Evolutionary conservation across 345 rosid species (phyloP), one percentile per base, ranked within the genome.

Genomic region (Citrus australasica): DNA sequence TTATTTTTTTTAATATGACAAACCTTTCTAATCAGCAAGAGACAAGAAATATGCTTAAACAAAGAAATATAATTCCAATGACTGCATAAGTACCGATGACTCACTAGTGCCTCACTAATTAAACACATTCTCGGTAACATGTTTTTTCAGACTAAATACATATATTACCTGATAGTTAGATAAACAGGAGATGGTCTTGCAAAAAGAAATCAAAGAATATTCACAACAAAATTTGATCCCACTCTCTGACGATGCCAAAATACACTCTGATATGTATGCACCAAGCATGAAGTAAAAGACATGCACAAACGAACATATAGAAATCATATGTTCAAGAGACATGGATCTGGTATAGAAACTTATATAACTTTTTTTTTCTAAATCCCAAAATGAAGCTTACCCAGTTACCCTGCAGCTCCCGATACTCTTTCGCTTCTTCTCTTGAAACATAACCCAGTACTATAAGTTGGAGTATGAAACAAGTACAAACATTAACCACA

Each of bases 351-450:
- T 46, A 28, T 60, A 25, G 19, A 19, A 62, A 27, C 77, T 74
- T 27, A 61, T 38, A 7, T 62, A 38, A 40, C 21, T 40, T 25
- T 25, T 17, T 22, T 61, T 27, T 9, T 7, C 16, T 17, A 8
- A 59, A 75, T 32, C 30, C 78, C 78, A 32, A 75, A 51, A 75
- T 32, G 63, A 75, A 64, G 71, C 71, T n/a, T 14, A 32, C 30
- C 9, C 16, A 53, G 53, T n/a, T 10, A 38, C n/a, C 19, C 38
- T 38, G 30, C 69, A 40, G 28, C 77, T 25, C 9, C 25, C 1
- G 1, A 3, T 68, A 14, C 9, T 24, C 53, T 42, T 40, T 37
- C 27, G 6, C 38, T 74, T 63, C 33, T 38, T 33, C 28, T 42
- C 25, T 28, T 46, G 22, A 32, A 46, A 51, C 69, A 65, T 19